phyloP scores from a whole-genome alignment of 306 rosid genomes.

The Quercus robur region DNA sequence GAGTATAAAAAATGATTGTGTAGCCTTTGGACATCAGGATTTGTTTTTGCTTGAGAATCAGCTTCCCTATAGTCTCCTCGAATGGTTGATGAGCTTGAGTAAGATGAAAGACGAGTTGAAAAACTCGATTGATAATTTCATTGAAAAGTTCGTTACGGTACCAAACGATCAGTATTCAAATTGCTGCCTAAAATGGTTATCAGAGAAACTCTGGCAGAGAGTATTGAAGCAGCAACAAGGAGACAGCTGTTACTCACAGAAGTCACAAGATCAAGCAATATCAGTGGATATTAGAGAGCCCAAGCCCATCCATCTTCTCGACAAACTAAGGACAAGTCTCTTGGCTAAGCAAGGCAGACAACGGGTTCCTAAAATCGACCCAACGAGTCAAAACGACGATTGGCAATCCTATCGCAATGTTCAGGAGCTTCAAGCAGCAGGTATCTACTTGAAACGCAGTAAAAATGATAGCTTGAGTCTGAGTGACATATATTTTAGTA shows the following conservation, averaged over 20 bases:
- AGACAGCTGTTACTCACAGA: too few relatives aligned
- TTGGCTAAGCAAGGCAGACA: background rate
- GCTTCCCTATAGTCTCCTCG: slow-evolving; percentile 18
- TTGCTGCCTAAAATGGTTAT: too few relatives aligned
- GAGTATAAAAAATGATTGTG: background rate
- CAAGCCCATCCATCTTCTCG: slow-evolving; percentile 2
- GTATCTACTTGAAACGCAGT: background rate
- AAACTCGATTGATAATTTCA: fast-evolving
- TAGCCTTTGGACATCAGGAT: background rate
- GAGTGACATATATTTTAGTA: background rate
- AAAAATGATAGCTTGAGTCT: background rate
- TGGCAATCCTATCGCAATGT: background rate
- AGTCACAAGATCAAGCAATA: background rate
- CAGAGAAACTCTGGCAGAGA: too few relatives aligned
- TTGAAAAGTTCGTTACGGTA: background rate
- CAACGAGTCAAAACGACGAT: background rate
- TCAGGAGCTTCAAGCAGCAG: background rate
- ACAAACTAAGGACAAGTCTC: background rate
- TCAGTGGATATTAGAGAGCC: too few relatives aligned
- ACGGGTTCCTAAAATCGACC: background rate
- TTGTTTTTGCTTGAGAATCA: slow-evolving; percentile 30
- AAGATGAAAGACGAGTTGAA: fast-evolving
- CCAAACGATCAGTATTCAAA: too few relatives aligned
- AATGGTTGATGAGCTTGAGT: background rate
- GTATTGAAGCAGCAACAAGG: too few relatives aligned